Conservation (phyloP, 495 filamentous ascomycete genomes). For the Clohesyomyces aquaticus region DNA sequence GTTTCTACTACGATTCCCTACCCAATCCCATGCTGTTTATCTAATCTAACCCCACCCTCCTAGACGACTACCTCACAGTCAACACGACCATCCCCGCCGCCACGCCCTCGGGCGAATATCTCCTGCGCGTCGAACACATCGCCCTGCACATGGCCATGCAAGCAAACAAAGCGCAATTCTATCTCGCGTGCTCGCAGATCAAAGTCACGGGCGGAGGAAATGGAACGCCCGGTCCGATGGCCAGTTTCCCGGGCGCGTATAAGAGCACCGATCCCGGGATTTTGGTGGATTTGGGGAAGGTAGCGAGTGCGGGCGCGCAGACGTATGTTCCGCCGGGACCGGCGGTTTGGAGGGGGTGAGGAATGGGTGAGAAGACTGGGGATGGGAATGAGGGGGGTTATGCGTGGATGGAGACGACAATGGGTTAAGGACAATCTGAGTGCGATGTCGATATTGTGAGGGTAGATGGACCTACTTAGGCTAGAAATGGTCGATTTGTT, state of each 20-base stretch:
- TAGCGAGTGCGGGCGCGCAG: constrained; percentile 10
- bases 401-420: no score
- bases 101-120: constrained; percentile 62
- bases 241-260: constrained; percentile 37
- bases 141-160: constrained; percentile 52
- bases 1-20: constrained; percentile 8
- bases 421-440: no score
- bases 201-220: constrained; percentile 42
- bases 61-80: constrained; percentile 35
- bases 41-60: neutral
- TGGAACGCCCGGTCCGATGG: constrained; percentile 37
- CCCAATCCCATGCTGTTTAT: neutral
- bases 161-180: constrained; percentile 42
- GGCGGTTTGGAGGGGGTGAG: constrained; percentile 32
- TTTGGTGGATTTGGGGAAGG: constrained; percentile 25
- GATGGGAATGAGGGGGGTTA: neutral
- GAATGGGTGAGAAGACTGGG: neutral
- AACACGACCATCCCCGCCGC: constrained; percentile 58
- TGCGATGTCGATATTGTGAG: no score
- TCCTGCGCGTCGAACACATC: constrained; percentile 65
- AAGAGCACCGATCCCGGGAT: constrained; percentile 40
- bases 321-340: constrained; percentile 39
- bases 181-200: constrained; percentile 41
- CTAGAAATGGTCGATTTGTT: no score
- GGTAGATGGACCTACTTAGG: no score